A percentile compares a stretch with the other conserved stretches of the same genome.
phyloP scores from a whole-genome alignment of 257 asterid genomes.

The Forsythia viridissima region DNA sequence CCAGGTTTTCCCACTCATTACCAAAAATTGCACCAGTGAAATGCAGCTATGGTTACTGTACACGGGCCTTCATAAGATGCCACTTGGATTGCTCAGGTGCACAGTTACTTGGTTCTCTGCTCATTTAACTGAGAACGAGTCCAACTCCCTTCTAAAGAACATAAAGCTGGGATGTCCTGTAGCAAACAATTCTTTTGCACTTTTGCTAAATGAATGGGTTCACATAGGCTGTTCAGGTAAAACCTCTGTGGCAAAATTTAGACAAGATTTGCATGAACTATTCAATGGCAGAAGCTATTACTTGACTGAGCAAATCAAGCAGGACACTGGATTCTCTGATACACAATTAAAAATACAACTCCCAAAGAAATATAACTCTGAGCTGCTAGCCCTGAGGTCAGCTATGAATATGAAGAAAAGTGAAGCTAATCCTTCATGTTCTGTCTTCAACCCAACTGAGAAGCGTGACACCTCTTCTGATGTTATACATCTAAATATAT shows the following conservation, averaged over 20 bases:
- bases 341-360: constrained; percentile 11
- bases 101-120: constrained; percentile 70
- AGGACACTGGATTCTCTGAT: constrained; percentile 29
- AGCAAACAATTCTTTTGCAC: constrained; percentile 45
- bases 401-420: constrained; percentile 19
- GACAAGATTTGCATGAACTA: constrained; percentile 52
- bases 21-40: constrained; percentile 53
- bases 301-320: constrained; percentile 44
- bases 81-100: constrained; percentile 78
- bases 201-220: constrained; percentile 61
- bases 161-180: constrained; percentile 45
- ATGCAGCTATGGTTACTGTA: constrained; percentile 68
- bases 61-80: constrained; percentile 70
- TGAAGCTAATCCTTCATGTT: constrained; percentile 40
- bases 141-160: constrained; percentile 48
- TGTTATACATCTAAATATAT: constrained; percentile 43
- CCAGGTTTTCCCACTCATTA: constrained; percentile 66
- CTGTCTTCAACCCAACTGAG: constrained; percentile 34
- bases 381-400: constrained; percentile 27
- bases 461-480: constrained; percentile 37
- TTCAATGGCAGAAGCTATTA: constrained; percentile 59
- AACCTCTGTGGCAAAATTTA: constrained; percentile 54
- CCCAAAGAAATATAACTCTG: constrained; percentile 5
- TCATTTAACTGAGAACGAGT: constrained; percentile 59
- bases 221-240: constrained; percentile 72